Base-by-base conservation (phyloP, 1,139 yeast genomes). In the Spencermartinsiella ligniputridi region DNA sequence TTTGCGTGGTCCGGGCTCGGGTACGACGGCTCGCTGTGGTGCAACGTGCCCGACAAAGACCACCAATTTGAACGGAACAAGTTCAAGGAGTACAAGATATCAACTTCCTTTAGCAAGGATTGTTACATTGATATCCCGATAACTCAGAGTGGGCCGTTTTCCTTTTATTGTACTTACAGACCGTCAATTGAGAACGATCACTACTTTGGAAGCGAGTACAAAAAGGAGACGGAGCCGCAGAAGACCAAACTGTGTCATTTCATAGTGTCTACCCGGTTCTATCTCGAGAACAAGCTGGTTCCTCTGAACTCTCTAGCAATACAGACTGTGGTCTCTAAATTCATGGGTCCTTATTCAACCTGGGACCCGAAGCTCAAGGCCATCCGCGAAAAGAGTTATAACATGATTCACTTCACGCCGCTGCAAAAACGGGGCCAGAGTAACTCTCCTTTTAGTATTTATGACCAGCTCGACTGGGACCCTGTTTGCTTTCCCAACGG, bases 391-490 rank as follows among this genome's bases (percentile, higher is more conserved):
- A 92, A 92, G 64, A 92, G 94, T 16, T 92, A 90, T 70, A 92
- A 92, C 63, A 87, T 90, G 96, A 71, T 92, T 39, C 98, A 92
- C 68, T 92, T 92, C 62, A 89, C 97, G 1, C 98, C 98, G 0
- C 71, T 92, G 52, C 97, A 90, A 64, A 69, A 81, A 52, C 74
- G 97, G 41, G 98, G 98, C 21, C 82, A 75, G 46, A 86, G 96
- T 1, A 77, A 90, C 62, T 89, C 97, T 6, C 97, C 98, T 0
- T 92, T 90, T 60, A 86, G 96, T 3, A 86, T 92, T 43, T 83
- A 70, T 57, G 97, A 92, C 63, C 97, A 92, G 65, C 74, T 88
- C 53, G 63, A 61, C 20, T 89, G 84, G 65, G 97, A 92, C 60
- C 78, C 84, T 0, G 63, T 58, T 0, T 66, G 81, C 30, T 92